Conservation (phyloP, 768 basidiomycete species). For the Rhizopogon sp. region DNA sequence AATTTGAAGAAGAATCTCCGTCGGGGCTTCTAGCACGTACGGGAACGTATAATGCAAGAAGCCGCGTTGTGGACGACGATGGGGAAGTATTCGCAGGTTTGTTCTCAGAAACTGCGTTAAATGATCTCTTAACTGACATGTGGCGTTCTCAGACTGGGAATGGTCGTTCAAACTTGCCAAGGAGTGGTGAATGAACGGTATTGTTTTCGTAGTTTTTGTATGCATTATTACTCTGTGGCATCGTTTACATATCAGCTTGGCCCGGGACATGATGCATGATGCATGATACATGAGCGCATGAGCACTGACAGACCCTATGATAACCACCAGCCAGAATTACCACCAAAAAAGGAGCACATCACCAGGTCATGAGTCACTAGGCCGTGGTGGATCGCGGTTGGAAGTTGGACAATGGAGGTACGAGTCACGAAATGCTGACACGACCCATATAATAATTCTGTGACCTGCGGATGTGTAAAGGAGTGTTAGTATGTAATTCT, state of each 20-base stretch:
- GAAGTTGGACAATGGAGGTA: no score
- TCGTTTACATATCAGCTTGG: conserved; percentile 20
- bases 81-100: conserved; percentile 71
- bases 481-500: no score
- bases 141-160: conserved; percentile 24
- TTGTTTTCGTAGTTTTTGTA: conserved; percentile 5
- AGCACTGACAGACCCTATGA: no score
- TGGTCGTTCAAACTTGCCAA: conserved; percentile 92
- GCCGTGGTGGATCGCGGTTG: no score
- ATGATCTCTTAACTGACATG: conserved; percentile 6
- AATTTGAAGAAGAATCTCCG: conserved; percentile 68
- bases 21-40: conserved; percentile 82
- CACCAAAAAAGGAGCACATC: no score
- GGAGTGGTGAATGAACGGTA: conserved; percentile 62
- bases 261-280: no score
- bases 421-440: no score
- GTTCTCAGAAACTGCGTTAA: conserved; percentile 16
- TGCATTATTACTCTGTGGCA: conserved; percentile 21
- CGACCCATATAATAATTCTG: no score
- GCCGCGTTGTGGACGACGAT: conserved; percentile 88
- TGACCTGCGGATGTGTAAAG: no score
- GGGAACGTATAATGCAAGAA: conserved; percentile 73
- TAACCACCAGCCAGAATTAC: no score
- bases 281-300: no score
- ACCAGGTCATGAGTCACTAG: no score